Base-by-base conservation (phyloP, 2,329 filamentous ascomycete species). In the Fusarium circinatum region DNA sequence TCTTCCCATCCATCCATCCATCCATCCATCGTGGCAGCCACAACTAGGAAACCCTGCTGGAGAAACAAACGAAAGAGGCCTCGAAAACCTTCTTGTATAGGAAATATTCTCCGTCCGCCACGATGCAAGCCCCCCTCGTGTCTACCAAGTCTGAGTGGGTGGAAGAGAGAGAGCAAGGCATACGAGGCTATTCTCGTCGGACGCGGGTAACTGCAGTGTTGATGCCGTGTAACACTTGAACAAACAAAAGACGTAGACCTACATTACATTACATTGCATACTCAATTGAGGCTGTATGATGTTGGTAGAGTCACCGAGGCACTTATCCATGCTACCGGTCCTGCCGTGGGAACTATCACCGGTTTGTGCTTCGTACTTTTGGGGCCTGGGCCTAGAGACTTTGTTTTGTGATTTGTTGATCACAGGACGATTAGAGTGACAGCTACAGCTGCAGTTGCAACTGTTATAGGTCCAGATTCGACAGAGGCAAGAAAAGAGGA, bases 181-280 rank as follows among this genome's bases (percentile, higher is more conserved):
- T 82, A 81, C 82, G 80, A 83, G 80, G 76, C 74, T 78, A 74
- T 82, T 79, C 75, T 80, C 79, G 80, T 81, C 75, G 78, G 76
- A 79, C 73, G 73, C 76, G 81, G 82, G 78, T 75, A 62, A 71
- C 72, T 73, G 74, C 80, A 81, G 78, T 34, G 54, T 44, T 30
- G 22, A 70, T 68, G 49, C 28, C 10, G 79, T 81, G 79, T 78
- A 68, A 81, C 73, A 39, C 22, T 61, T 30, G 41, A 58, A 52
- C 67, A 70, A 70, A 65, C 65, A 58, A 51, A 24, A 34, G 42
- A 51, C 32, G 22, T 36, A 58, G 24, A 38, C 42, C n/a, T 18
- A 28, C 41, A 58, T 34, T 20, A 8, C 26, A 32, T 42, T 32
- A 10, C 28, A 48, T 48, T 32, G 13, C n/a, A 34, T 28, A 11